A percentile compares a stretch with the other conserved stretches of the same genome.
phyloP scores from a whole-genome alignment of 306 rosid genomes.

The Pachyrhizus erosus region DNA sequence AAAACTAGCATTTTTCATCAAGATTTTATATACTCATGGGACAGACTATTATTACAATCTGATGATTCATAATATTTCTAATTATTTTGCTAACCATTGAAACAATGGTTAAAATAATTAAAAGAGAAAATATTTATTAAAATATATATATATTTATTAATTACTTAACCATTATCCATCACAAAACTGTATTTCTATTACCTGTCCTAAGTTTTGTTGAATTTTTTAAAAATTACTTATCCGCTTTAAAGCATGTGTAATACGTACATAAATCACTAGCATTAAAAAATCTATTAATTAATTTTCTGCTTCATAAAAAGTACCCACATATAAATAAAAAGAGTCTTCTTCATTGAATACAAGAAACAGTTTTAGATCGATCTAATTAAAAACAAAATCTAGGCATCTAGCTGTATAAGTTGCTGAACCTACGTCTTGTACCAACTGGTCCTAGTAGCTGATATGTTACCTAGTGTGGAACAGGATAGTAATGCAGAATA shows the following conservation, averaged over 20 bases:
- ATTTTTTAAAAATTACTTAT: neutral
- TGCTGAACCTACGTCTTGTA: neutral
- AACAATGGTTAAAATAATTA: too few relatives aligned
- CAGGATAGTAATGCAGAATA: neutral
- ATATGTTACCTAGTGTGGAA: neutral
- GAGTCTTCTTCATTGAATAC: neutral
- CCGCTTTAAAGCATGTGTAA: neutral
- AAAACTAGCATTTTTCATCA: too few relatives aligned
- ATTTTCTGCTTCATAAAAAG: neutral
- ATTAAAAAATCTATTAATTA: neutral
- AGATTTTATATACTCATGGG: too few relatives aligned
- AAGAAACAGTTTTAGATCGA: neutral
- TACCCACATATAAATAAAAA: neutral
- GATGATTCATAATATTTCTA: too few relatives aligned
- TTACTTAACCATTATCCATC: too few relatives aligned
- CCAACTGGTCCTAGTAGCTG: neutral
- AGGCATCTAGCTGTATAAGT: neutral
- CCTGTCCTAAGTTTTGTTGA: too few relatives aligned
- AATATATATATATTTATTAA: too few relatives aligned
- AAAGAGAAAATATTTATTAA: too few relatives aligned
- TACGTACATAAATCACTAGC: neutral
- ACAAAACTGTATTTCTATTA: too few relatives aligned
- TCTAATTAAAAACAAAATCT: neutral
- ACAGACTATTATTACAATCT: too few relatives aligned
- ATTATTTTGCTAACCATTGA: too few relatives aligned